Base-by-base conservation (phyloP, 2,329 filamentous ascomycete species). In the Aspergillus costaricaensis region DNA sequence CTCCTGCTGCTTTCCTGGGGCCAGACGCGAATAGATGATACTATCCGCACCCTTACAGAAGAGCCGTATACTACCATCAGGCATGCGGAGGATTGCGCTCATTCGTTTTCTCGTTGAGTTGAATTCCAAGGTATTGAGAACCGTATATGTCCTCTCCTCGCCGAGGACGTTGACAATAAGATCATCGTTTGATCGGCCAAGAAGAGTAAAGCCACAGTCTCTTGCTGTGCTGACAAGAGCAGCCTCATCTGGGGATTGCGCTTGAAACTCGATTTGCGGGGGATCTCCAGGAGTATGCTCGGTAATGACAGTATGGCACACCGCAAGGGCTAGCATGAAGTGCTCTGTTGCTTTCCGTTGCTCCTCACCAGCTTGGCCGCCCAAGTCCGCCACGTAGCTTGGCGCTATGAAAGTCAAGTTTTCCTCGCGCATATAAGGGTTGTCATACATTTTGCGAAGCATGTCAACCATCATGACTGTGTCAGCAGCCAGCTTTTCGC, bases 11-110 rank as follows among this genome's bases (percentile, higher is more conserved):
- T 96, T 88, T 52, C 93, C 92, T 64, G 85, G 87, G 77, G 88
- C 91, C 62, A 99, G 82, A 5, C 95, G 90, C 7, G 92, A 93
- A 76, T 98, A 99, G 65, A 99, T 98, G 70, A 98, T 90, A 70
- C 92, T 97, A 75, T 99, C 95, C 36, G 95, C 95, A 65, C 95
- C 95, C 79, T 99, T 99, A 82, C 95, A 99, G 78, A 96, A 96
- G 1, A 99, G 83, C 57, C 95, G 83, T 63, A 99, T 97, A 60
- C 85, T 88, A 43, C 91, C 90, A 74, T 98, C 87, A 0, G 95
- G 94, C 92, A 98, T 96, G 60, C 91, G 86, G 54, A 99, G 88
- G 67, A 99, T 97, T 2, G 93, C 91, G 77, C 93, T 98, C 95
- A 99, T 99, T 67, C 95, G 87, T 80, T 99, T 99, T 70, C 95